Percentiles rank a stretch among this genome's conserved stretches.
phyloP scores from a whole-genome alignment of 495 filamentous ascomycete species.

The Neurospora sp. region DNA sequence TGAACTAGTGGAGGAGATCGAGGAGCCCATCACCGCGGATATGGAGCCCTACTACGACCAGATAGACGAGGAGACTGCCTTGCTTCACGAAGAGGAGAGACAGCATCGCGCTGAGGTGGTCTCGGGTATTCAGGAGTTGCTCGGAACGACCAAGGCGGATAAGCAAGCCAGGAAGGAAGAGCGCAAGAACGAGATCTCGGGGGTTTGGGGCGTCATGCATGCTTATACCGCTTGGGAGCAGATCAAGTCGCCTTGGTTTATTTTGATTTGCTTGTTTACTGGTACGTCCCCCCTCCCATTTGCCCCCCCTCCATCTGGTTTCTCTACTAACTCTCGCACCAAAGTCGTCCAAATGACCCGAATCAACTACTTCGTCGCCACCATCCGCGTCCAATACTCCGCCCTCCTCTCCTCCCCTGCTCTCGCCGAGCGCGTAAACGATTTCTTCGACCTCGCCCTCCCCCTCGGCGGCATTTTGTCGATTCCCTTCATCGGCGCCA shows the following conservation, averaged over 20 bases:
- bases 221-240: conserved; percentile 60
- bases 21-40: conserved; percentile 28
- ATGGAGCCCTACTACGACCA: conserved; percentile 42
- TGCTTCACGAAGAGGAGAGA: conserved; percentile 52
- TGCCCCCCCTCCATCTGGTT: not conserved
- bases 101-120: conserved; percentile 57
- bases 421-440: conserved; percentile 57
- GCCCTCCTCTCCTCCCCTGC: conserved; percentile 53
- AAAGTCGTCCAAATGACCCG: conserved; percentile 76
- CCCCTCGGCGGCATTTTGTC: conserved; percentile 76
- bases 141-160: conserved; percentile 50
- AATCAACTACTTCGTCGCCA: conserved; percentile 97
- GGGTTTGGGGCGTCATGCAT: conserved; percentile 87
- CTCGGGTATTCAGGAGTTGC: conserved; percentile 61
- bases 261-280: conserved; percentile 78
- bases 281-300: conserved; percentile 3
- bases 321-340: not conserved
- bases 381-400: conserved; percentile 75
- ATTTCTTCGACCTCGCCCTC: conserved; percentile 80
- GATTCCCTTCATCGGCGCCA: conserved; percentile 76
- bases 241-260: conserved; percentile 76
- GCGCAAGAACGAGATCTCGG: conserved; percentile 51
- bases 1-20: conserved; percentile 65
- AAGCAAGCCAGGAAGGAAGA: conserved; percentile 43
- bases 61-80: conserved; percentile 48